These are phyloP conservation scores for Lasiosphaeria hispida DNA, from an alignment of 495 filamentous ascomycete genomes.

Conservation along the genomic window DNA sequence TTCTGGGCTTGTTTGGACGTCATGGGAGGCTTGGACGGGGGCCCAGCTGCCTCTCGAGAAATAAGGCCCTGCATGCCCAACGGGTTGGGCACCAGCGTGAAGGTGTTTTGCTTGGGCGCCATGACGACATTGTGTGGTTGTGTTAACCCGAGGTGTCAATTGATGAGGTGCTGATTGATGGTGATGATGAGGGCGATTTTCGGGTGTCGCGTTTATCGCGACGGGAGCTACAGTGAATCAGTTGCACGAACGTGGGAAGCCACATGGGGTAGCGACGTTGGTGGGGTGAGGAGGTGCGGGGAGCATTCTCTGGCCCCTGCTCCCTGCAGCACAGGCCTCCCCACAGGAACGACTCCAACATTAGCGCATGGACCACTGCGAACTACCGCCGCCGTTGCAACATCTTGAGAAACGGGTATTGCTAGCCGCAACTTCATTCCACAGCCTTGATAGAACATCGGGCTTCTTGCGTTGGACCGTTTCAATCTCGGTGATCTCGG, in stretches of 20 bases:
- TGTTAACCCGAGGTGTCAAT: background rate
- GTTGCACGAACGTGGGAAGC: constrained; percentile 5
- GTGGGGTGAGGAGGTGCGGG: too few relatives aligned
- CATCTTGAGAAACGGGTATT: too few relatives aligned
- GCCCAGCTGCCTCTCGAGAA: constrained; percentile 8
- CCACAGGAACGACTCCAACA: too few relatives aligned
- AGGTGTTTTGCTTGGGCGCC: constrained; percentile 24
- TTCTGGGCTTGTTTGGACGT: constrained; percentile 47
- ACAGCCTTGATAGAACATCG: too few relatives aligned
- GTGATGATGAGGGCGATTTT: background rate
- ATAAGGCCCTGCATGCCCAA: constrained; percentile 25
- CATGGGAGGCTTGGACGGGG: constrained; percentile 34
- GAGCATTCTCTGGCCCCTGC: too few relatives aligned
- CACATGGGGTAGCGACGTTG: background rate
- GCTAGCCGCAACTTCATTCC: too few relatives aligned
- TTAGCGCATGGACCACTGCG: too few relatives aligned
- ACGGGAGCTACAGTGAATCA: constrained; percentile 1
- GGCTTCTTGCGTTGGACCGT: too few relatives aligned
- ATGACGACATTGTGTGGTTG: constrained; percentile 17
- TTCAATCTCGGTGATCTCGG: too few relatives aligned
- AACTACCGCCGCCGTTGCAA: too few relatives aligned
- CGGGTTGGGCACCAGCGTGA: constrained; percentile 26
- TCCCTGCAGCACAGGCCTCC: too few relatives aligned
- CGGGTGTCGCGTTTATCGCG: background rate
- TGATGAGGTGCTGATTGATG: background rate